phyloP scores from a whole-genome alignment of 139 green algal genomes.

The Picochlorum sp. region DNA sequence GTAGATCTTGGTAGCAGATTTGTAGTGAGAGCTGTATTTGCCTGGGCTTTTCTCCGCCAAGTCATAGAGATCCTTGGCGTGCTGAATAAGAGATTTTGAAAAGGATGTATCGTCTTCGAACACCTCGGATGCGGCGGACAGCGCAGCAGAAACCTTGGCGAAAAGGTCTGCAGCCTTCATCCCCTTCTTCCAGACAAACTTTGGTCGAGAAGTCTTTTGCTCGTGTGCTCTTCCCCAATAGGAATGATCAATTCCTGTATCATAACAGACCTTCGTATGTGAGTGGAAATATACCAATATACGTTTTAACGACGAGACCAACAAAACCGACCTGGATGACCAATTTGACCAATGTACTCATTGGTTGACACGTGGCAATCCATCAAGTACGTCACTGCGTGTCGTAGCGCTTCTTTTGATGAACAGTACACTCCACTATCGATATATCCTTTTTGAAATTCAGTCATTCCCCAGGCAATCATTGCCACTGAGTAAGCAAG shows the following conservation, averaged over 20 bases:
- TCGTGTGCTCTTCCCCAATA: conserved; percentile 25
- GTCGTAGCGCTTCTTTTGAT: background rate
- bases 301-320: too few species aligned
- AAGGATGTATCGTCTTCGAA: conserved; percentile 19
- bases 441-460: conserved; percentile 28
- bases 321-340: conserved; percentile 7
- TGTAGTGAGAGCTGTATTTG: conserved; percentile 35
- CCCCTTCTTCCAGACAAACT: conserved; percentile 9
- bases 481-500: conserved; percentile 32
- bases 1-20: conserved; percentile 21
- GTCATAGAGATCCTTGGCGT: conserved; percentile 38
- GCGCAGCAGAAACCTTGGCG: conserved; percentile 9
- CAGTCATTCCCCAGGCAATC: conserved; percentile 39
- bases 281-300: too few species aligned
- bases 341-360: conserved; percentile 21
- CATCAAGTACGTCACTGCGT: conserved; percentile 11
- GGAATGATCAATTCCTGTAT: conserved; percentile 10
- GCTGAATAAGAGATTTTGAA: conserved; percentile 22
- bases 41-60: conserved; percentile 28
- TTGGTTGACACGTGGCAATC: background rate
- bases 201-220: conserved; percentile 10
- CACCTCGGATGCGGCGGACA: conserved; percentile 16
- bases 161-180: conserved; percentile 15
- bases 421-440: background rate
- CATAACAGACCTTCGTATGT: background rate